Conservation (phyloP, 768 basidiomycete genomes). For the Dacryopinax primogenitus region DNA sequence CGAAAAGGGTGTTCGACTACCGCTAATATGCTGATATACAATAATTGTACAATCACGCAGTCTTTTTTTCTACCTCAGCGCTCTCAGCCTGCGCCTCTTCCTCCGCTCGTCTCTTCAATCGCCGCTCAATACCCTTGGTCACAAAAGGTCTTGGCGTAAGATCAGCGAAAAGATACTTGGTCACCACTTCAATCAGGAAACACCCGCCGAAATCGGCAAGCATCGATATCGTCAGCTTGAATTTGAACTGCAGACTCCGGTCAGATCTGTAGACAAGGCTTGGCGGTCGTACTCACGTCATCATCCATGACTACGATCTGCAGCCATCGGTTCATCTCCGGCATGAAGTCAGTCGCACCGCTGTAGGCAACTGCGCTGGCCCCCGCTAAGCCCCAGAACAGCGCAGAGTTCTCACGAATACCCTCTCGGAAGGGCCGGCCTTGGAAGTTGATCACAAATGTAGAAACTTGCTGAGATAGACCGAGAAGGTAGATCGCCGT, state of each 20-base stretch:
- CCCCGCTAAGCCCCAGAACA: slow-evolving; percentile 84
- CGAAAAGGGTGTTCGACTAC: neutral
- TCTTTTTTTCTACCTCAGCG: slow-evolving; percentile 25
- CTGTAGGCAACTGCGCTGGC: slow-evolving; percentile 84
- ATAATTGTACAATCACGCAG: neutral
- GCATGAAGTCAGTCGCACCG: slow-evolving; percentile 87
- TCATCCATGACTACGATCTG: slow-evolving; percentile 86
- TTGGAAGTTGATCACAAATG: slow-evolving; percentile 98
- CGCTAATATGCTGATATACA: neutral
- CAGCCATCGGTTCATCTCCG: slow-evolving; percentile 91
- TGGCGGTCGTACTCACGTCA: slow-evolving; percentile 38
- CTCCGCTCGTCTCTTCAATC: slow-evolving; percentile 44
- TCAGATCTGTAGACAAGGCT: neutral
- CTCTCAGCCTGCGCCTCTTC: slow-evolving; percentile 29
- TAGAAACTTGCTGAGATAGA: slow-evolving; percentile 94
- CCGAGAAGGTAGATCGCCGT: slow-evolving; percentile 93
- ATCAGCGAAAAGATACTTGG: slow-evolving; percentile 80
- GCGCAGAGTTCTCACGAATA: slow-evolving; percentile 86
- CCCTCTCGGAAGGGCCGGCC: slow-evolving; percentile 98
- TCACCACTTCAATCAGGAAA: slow-evolving; percentile 64
- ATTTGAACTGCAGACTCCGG: slow-evolving; percentile 54
- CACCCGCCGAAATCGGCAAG: slow-evolving; percentile 78
- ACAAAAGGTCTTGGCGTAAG: slow-evolving; percentile 76
- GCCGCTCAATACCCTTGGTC: slow-evolving; percentile 67
- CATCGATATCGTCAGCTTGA: slow-evolving; percentile 69